These are phyloP conservation scores for Aspergillus spinulosporus DNA, from an alignment of 2,329 filamentous ascomycete genomes.

Conservation along the genomic window DNA sequence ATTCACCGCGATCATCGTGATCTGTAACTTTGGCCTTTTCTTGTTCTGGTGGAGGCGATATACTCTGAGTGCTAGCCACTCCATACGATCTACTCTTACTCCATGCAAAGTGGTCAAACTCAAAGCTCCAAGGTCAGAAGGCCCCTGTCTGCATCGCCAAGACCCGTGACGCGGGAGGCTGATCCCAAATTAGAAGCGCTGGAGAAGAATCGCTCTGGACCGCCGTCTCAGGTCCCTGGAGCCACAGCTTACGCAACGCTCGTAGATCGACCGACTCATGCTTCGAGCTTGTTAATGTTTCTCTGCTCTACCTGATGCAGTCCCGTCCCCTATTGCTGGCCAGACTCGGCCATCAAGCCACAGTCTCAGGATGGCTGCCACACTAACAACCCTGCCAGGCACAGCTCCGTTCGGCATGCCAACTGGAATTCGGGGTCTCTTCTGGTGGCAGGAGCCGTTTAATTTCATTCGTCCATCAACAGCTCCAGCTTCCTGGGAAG, in stretches of 20 bases:
- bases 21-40: no score
- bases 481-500: not conserved
- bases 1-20: not conserved
- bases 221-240: slow-evolving; percentile 15
- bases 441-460: not conserved
- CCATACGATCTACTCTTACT: no score
- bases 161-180: slow-evolving; percentile 17
- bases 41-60: no score
- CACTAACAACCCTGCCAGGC: slow-evolving; percentile 1
- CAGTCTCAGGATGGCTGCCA: not conserved
- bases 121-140: no score
- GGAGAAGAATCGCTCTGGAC: slow-evolving; percentile 3
- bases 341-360: slow-evolving; percentile 12
- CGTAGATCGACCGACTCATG: slow-evolving; percentile 14
- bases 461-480: slow-evolving; percentile 1
- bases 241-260: slow-evolving; percentile 27
- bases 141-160: slow-evolving; percentile 13
- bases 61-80: no score
- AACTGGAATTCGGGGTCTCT: not conserved
- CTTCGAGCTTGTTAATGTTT: not conserved
- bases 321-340: slow-evolving; percentile 10
- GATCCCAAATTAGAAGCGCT: slow-evolving; percentile 21
- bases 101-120: no score
- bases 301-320: slow-evolving; percentile 10
- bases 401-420: not conserved